Conservation (phyloP, 768 basidiomycete species). For the Leucosporidium yakuticum region DNA sequence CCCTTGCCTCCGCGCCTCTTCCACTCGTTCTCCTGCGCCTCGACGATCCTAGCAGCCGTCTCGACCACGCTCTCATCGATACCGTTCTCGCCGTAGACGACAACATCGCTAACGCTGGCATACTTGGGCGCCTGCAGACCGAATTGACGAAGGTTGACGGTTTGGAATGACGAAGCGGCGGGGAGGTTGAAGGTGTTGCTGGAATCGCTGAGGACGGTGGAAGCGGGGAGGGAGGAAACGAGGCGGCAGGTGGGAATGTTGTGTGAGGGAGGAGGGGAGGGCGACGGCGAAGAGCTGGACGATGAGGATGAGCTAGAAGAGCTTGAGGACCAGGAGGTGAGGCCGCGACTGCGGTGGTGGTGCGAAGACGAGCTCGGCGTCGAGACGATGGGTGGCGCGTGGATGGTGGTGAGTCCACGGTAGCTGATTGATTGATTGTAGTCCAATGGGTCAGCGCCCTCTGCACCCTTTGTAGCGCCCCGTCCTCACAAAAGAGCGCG, state of each 20-base stretch:
- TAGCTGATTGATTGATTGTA: conserved; percentile 37
- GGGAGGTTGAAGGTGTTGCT: conserved; percentile 9
- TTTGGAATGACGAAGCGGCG: conserved; percentile 6
- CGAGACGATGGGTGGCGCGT: conserved; percentile 6
- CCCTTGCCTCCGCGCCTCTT: conserved; percentile 8
- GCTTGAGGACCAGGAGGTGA: conserved; percentile 25
- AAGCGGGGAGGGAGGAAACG: conserved; percentile 33
- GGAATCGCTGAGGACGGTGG: conserved; percentile 28
- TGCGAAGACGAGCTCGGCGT: conserved; percentile 9
- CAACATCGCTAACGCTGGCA: conserved; percentile 79
- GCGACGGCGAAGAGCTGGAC: conserved; percentile 34
- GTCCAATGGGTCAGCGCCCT: conserved; percentile 24
- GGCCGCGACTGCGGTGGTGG: conserved; percentile 17
- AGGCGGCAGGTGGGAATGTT: conserved; percentile 25
- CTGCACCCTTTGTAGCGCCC: conserved; percentile 28
- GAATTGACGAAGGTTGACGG: conserved; percentile 58
- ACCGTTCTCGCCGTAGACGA: conserved; percentile 69
- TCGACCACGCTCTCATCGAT: conserved; percentile 38
- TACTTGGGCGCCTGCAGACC: conserved; percentile 83
- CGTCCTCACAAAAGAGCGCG: conserved; percentile 25
- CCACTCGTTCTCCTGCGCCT: conserved; percentile 27
- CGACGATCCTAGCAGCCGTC: conserved; percentile 30
- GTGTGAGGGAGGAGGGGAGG: conserved; percentile 14
- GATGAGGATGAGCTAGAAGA: conserved; percentile 37
- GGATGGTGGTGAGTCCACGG: conserved; percentile 26